A percentile compares a stretch with the other conserved stretches of the same genome.
Evolutionary conservation across 257 asterid genomes (phyloP).

Genomic region (Penstemon davidsonii): DNA sequence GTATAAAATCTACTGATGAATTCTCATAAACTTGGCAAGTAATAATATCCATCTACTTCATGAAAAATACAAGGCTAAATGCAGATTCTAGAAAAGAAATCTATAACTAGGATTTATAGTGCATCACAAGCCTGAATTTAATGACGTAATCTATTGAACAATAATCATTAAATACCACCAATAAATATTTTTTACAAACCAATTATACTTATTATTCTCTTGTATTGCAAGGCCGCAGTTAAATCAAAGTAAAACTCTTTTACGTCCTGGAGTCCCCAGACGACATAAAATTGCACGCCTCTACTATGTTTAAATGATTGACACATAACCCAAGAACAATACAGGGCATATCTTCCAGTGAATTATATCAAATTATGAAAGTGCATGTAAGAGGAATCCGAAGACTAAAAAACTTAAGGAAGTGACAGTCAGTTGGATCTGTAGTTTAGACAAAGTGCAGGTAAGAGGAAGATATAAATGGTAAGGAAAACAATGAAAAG

Average conservation of each 20-base stretch:
- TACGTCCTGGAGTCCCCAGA: background rate
- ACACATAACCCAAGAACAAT: background rate
- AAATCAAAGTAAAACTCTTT: background rate
- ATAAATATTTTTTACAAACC: background rate
- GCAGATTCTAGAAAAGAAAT: conserved; percentile 12
- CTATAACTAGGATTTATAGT: background rate
- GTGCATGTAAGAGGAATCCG: background rate
- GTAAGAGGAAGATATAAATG: background rate
- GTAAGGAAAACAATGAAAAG: background rate
- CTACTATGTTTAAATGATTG: background rate
- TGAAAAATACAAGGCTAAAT: conserved; percentile 8
- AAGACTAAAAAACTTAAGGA: background rate
- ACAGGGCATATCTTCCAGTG: background rate
- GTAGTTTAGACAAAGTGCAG: background rate
- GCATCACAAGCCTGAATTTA: conserved; percentile 8
- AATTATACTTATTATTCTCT: background rate
- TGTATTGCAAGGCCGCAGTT: background rate
- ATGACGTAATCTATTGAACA: background rate
- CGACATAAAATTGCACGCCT: conserved; percentile 1
- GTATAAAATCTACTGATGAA: background rate
- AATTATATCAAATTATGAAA: background rate
- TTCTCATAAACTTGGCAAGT: conserved; percentile 13
- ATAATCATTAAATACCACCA: conserved; percentile 8
- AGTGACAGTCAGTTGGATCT: background rate
- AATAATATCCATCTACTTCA: background rate